phyloP scores from a whole-genome alignment of 257 asterid species.

The Salvia splendens region DNA sequence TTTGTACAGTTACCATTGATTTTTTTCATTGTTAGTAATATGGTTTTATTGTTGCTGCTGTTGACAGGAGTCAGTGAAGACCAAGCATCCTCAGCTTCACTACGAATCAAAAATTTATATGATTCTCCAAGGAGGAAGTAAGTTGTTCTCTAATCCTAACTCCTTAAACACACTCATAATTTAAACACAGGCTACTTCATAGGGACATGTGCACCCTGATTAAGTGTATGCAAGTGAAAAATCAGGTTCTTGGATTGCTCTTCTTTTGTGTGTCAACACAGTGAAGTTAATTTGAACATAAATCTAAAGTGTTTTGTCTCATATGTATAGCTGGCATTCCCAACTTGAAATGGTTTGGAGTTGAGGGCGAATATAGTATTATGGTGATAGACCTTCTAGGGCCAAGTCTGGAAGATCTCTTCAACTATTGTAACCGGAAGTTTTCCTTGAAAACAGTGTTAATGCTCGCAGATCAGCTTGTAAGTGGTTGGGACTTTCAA shows the following conservation, averaged over 20 bases:
- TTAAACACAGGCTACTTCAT: neutral
- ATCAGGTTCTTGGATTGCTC: too few species aligned
- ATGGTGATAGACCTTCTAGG: constrained; percentile 87
- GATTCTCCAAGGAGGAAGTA: constrained; percentile 97
- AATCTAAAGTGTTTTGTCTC: constrained; percentile 22
- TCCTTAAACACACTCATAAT: neutral
- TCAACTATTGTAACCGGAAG: constrained; percentile 79
- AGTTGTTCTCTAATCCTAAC: constrained; percentile 34
- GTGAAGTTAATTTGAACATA: too few species aligned
- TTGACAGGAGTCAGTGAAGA: constrained; percentile 79
- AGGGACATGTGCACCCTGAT: neutral
- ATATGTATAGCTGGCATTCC: constrained; percentile 65
- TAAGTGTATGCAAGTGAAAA: neutral
- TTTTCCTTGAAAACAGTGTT: constrained; percentile 73
- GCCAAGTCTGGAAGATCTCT: constrained; percentile 86
- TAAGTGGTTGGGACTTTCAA: constrained; percentile 40
- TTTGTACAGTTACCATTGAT: neutral
- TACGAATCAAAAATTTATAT: constrained; percentile 84
- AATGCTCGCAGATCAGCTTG: constrained; percentile 90
- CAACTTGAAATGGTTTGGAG: constrained; percentile 82
- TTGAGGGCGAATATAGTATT: constrained; percentile 70
- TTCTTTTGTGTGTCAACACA: too few species aligned
- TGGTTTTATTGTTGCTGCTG: constrained; percentile 16
- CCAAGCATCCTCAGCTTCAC: constrained; percentile 96
- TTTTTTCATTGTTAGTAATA: neutral